These are phyloP conservation scores for Blastobotrys americana DNA, from an alignment of 805 yeast species.

Conservation along the genomic window DNA sequence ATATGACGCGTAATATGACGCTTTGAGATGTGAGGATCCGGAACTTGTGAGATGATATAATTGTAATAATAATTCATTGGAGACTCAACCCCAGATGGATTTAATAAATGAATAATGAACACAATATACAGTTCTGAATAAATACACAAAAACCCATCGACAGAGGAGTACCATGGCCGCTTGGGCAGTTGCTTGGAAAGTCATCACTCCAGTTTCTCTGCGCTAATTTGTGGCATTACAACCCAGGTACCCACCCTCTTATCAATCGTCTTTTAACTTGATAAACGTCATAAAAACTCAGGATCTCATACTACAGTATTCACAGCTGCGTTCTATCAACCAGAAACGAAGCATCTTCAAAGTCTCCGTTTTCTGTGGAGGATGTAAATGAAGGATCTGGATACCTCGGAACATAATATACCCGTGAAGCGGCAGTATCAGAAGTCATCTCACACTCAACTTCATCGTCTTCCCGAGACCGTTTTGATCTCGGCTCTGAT, in stretches of 20 bases:
- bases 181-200: too few relatives aligned
- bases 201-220: too few relatives aligned
- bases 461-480: constrained; percentile 8
- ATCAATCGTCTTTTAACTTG: too few relatives aligned
- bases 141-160: too few relatives aligned
- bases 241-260: too few relatives aligned
- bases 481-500: not conserved
- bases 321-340: constrained; percentile 9
- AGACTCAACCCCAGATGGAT: not conserved
- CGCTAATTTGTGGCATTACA: too few relatives aligned
- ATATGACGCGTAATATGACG: too few relatives aligned
- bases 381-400: constrained; percentile 12
- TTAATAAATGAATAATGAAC: not conserved
- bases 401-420: constrained; percentile 12
- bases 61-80: not conserved
- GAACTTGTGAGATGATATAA: too few relatives aligned
- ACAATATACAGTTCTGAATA: not conserved
- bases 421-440: constrained; percentile 7
- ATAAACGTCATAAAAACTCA: too few relatives aligned
- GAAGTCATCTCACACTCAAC: constrained; percentile 2
- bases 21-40: too few relatives aligned
- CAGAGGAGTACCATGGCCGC: too few relatives aligned
- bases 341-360: constrained; percentile 27
- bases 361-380: constrained; percentile 21
- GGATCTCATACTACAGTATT: too few relatives aligned